These are phyloP conservation scores for Entrophospora sp. DNA, from an alignment of 192 early-diverging fungal species.

Conservation along the genomic window DNA sequence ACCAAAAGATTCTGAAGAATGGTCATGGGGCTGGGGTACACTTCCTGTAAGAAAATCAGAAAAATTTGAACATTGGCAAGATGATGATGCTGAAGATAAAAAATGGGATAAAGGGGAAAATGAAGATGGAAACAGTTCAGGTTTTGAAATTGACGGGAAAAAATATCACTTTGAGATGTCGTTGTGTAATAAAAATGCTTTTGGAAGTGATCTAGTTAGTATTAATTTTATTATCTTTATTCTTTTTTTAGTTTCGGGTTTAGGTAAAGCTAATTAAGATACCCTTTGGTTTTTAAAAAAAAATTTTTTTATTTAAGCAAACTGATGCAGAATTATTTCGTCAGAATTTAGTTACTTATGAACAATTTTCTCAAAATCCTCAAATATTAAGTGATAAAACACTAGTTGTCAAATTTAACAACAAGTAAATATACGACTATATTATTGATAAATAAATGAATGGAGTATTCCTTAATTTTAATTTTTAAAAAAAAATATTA, in stretches of 20 bases:
- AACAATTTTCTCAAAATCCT: slow-evolving; percentile 44
- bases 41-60: slow-evolving; percentile 47
- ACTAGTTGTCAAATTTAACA: slow-evolving; percentile 47
- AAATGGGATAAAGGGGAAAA: slow-evolving; percentile 26
- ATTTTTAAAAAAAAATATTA: no score
- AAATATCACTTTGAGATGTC: slow-evolving; percentile 47
- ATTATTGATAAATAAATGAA: no score
- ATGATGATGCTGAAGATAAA: slow-evolving; percentile 27
- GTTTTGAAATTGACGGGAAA: slow-evolving; percentile 28
- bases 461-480: no score
- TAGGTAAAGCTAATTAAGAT: neutral
- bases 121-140: slow-evolving; percentile 3
- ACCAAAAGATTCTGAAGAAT: slow-evolving; percentile 30
- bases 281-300: no score
- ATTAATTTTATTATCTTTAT: no score
- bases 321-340: slow-evolving; percentile 39
- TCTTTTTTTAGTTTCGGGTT: no score
- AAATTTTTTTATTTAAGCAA: slow-evolving; percentile 8
- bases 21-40: slow-evolving; percentile 70
- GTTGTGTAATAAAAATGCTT: slow-evolving; percentile 42
- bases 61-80: slow-evolving; percentile 24
- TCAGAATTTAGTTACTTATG: slow-evolving; percentile 43
- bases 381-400: slow-evolving; percentile 42
- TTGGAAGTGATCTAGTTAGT: slow-evolving; percentile 37
- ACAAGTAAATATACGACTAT: no score